These are phyloP conservation scores for Hypsizygus ulmarius DNA, from an alignment of 1,284 basidiomycete species.

Conservation along the genomic window DNA sequence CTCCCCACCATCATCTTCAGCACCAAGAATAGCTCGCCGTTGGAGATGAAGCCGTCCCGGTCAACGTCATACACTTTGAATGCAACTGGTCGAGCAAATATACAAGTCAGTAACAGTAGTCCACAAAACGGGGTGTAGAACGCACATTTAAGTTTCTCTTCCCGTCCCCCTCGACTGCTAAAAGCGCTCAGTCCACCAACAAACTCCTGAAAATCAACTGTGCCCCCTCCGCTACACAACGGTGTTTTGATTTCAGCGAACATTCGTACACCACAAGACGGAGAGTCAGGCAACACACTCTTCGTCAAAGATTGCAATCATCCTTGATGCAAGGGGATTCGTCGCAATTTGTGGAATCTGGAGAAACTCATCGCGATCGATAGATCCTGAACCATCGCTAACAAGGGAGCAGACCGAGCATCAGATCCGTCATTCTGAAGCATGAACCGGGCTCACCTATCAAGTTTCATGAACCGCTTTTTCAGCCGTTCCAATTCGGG, in stretches of 20 bases:
- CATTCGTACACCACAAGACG: neutral
- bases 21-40: constrained; percentile 97
- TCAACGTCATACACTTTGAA: constrained; percentile 99
- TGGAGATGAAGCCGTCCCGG: constrained; percentile 96
- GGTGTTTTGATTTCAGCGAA: constrained; percentile 1
- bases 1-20: constrained; percentile 99
- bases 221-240: constrained; percentile 81
- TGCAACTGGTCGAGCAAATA: constrained; percentile 59
- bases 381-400: constrained; percentile 94
- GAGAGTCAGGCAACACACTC: constrained; percentile 61
- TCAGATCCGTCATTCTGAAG: neutral
- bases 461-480: constrained; percentile 99
- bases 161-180: constrained; percentile 91
- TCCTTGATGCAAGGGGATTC: constrained; percentile 93
- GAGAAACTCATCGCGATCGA: constrained; percentile 98
- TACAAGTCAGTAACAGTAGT: neutral
- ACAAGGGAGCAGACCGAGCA: neutral
- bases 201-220: constrained; percentile 99
- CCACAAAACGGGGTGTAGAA: constrained; percentile 21
- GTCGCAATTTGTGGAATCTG: constrained; percentile 99
- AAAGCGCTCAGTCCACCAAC: constrained; percentile 97
- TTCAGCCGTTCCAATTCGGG: constrained; percentile 91
- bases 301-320: constrained; percentile 99
- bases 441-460: constrained; percentile 52
- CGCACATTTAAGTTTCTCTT: constrained; percentile 95